Evolutionary conservation across 2,329 filamentous ascomycete species (phyloP).

Genomic region (Aspergillus neotritici): DNA sequence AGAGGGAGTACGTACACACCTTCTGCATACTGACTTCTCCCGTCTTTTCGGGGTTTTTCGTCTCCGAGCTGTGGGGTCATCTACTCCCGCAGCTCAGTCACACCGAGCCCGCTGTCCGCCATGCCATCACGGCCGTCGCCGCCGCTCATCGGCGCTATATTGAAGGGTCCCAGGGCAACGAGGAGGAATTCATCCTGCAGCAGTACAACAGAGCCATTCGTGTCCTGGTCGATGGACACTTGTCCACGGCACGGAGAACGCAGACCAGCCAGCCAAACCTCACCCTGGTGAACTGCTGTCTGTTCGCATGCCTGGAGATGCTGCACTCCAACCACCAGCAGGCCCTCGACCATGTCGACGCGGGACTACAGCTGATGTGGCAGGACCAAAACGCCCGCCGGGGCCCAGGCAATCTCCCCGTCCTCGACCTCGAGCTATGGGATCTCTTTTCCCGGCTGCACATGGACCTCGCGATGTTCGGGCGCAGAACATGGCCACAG

Average conservation of each 20-base stretch:
- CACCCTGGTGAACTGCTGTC: slow-evolving; percentile 16
- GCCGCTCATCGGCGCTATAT: slow-evolving; percentile 38
- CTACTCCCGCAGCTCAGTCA: slow-evolving; percentile 44
- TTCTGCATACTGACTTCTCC: slow-evolving; percentile 39
- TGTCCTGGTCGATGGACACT: slow-evolving; percentile 26
- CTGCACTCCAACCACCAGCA: slow-evolving; percentile 12
- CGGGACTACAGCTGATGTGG: slow-evolving; percentile 16
- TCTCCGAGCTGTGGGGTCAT: slow-evolving; percentile 19
- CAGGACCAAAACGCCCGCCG: background rate
- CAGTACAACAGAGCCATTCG: slow-evolving; percentile 48
- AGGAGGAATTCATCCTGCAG: slow-evolving; percentile 33
- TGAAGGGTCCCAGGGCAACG: background rate
- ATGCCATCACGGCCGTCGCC: slow-evolving; percentile 48
- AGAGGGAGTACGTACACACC: slow-evolving; percentile 35
- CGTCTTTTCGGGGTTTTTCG: slow-evolving; percentile 40
- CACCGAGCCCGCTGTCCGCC: slow-evolving; percentile 43
- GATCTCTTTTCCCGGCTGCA: slow-evolving; percentile 17
- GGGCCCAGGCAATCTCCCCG: background rate
- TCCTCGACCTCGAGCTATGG: slow-evolving; percentile 17
- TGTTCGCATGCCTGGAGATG: slow-evolving; percentile 22
- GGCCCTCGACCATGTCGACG: slow-evolving; percentile 19
- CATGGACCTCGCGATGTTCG: slow-evolving; percentile 17
- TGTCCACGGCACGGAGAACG: slow-evolving; percentile 15
- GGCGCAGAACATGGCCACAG: slow-evolving; percentile 4
- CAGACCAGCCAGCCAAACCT: slow-evolving; percentile 4